Conservation (phyloP, 768 basidiomycete genomes). For the Leccinum incarnatum region DNA sequence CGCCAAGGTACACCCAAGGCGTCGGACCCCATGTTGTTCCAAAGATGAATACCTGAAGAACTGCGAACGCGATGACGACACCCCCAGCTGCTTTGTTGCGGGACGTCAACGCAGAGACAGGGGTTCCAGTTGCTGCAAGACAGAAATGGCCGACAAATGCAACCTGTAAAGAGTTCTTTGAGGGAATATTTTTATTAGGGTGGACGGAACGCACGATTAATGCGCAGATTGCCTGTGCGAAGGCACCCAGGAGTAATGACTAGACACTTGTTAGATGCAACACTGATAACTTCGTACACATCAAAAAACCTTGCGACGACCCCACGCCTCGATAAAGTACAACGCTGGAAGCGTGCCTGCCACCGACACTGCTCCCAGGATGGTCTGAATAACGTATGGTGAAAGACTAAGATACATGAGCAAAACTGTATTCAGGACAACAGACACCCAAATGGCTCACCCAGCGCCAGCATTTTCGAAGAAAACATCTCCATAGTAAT, state of each 20-base stretch:
- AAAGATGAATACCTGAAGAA: conserved; percentile 72
- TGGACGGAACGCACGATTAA: conserved; percentile 46
- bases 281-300: background rate
- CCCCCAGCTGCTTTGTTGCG: conserved; percentile 62
- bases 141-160: conserved; percentile 71
- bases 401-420: conserved; percentile 40
- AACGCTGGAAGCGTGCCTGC: conserved; percentile 70
- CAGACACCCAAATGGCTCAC: conserved; percentile 31
- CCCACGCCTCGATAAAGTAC: conserved; percentile 66
- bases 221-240: conserved; percentile 58
- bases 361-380: conserved; percentile 74
- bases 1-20: conserved; percentile 75
- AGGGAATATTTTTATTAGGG: background rate
- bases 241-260: conserved; percentile 65
- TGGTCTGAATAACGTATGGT: conserved; percentile 73
- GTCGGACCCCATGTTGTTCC: conserved; percentile 77
- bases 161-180: conserved; percentile 39
- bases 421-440: background rate
- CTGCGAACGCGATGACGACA: conserved; percentile 69
- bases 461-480: conserved; percentile 70
- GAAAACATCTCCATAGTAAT: conserved; percentile 80
- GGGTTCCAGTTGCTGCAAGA: conserved; percentile 53
- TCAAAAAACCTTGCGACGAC: conserved; percentile 57
- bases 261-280: conserved; percentile 19
- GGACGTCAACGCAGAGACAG: conserved; percentile 45